Base-by-base conservation (phyloP, 805 yeast species). In the Kockiozyma suomiensis region DNA sequence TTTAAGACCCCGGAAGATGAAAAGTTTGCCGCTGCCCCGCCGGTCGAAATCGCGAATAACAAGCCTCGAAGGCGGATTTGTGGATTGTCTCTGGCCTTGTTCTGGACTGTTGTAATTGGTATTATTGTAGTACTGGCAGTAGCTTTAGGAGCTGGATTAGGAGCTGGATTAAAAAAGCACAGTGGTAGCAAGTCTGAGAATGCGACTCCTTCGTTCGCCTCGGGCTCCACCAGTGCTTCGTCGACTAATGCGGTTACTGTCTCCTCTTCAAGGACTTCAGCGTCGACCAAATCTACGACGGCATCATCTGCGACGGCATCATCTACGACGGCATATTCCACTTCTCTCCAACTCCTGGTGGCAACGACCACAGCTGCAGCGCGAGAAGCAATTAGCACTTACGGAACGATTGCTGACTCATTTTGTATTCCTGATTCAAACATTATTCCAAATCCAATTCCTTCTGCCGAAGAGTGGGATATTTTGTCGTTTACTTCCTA, bases 111-210 rank as follows among this genome's bases (percentile, higher is more conserved):
- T 4, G 33, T 50, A 2, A 17, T 40, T 10, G 55, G 30, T 6
- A 28, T 51, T 10, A 23, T 51, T 2, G 32, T 51, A 21, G 55
- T 51, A 13, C 54, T 50, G 12, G 55, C 46, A 1, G 43, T 51
- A 3, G 55, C 48, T 1, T 26, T 46, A 3, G 50, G 50, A 1
- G 50, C 48, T 13, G 55, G 55, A 17, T 26, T 51, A 1, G 48
- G 48, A 3, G 48, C 37, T 4, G 55, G 55, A 12, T 17, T 50
- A 3, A 51, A 51, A 2, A 40, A 51, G 41, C 37, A 38, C 23
- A 37, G 19, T 12, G n/a, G n/a, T n/a, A n/a, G n/a, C n/a, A 21
- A 17, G 19, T n/a, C 46, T n/a, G n/a, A n/a, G n/a, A n/a, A n/a
- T n/a, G n/a, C n/a, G n/a, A n/a, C n/a, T n/a, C n/a, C n/a, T n/a